Evolutionary conservation across 2,329 filamentous ascomycete species (phyloP).

Genomic region (Magnaporthales sp.): DNA sequence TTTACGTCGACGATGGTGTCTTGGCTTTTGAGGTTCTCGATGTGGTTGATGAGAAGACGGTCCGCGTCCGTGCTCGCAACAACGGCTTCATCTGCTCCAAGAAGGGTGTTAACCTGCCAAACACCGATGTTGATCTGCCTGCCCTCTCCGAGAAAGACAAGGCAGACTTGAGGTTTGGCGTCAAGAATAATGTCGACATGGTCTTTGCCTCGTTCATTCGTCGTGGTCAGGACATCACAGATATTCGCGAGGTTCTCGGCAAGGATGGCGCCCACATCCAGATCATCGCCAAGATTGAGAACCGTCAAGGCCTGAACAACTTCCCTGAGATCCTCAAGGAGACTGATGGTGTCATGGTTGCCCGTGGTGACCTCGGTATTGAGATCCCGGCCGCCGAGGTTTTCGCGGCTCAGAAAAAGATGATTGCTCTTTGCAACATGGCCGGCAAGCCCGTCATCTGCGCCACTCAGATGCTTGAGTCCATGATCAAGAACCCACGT

Average conservation of each 20-base stretch:
- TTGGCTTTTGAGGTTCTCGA: constrained; percentile 91
- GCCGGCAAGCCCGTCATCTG: constrained; percentile 98
- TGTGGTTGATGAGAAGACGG: constrained; percentile 79
- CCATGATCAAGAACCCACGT: constrained; percentile 99
- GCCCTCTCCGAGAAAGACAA: constrained; percentile 98
- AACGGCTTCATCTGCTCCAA: constrained; percentile 98
- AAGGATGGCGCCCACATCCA: constrained; percentile 92
- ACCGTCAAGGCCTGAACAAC: constrained; percentile 99
- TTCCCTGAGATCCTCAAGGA: constrained; percentile 93
- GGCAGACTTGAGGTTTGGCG: constrained; percentile 85
- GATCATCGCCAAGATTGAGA: constrained; percentile 99
- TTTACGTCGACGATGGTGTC: constrained; percentile 97
- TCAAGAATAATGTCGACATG: constrained; percentile 99
- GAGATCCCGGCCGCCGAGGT: constrained; percentile 98
- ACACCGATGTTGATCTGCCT: constrained; percentile 96
- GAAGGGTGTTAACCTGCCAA: constrained; percentile 98
- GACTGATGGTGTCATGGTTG: constrained; percentile 99
- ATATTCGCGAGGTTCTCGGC: constrained; percentile 87
- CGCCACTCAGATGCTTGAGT: constrained; percentile 99
- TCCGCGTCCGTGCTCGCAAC: constrained; percentile 84
- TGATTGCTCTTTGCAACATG: constrained; percentile 99
- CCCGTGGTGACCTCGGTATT: constrained; percentile 95
- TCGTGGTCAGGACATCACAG: constrained; percentile 81
- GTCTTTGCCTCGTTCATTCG: constrained; percentile 98
- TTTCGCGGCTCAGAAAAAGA: constrained; percentile 99